A percentile compares a stretch with the other conserved stretches of the same genome.
phyloP scores from a whole-genome alignment of 1,284 basidiomycete species.

The Farysia itapuensis region DNA sequence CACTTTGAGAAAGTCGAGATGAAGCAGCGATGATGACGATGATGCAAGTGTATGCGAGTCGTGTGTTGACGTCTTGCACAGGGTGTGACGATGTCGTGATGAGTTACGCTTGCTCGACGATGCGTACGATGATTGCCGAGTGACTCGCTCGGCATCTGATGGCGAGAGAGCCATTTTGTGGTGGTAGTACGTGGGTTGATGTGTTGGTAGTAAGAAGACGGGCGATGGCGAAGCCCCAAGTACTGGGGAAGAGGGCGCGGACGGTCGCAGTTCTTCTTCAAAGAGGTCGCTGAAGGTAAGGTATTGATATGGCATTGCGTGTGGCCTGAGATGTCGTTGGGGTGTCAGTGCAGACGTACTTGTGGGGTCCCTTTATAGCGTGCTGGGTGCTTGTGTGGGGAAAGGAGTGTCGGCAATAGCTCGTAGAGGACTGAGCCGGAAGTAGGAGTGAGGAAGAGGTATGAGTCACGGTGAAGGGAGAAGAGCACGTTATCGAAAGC shows the following conservation, averaged over 20 bases:
- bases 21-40: neutral
- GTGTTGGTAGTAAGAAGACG: constrained; percentile 17
- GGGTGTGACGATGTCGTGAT: constrained; percentile 1
- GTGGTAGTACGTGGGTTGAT: neutral
- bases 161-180: neutral
- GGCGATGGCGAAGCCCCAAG: constrained; percentile 12
- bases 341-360: too few relatives aligned
- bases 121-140: neutral
- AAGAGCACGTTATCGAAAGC: too few relatives aligned
- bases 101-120: neutral
- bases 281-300: constrained; percentile 40
- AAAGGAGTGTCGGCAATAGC: too few relatives aligned
- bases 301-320: constrained; percentile 27
- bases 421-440: too few relatives aligned
- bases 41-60: constrained; percentile 13
- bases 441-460: too few relatives aligned
- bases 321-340: too few relatives aligned
- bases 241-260: constrained; percentile 29
- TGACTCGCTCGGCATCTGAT: neutral
- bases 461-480: too few relatives aligned
- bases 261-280: constrained; percentile 27
- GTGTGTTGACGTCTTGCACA: constrained; percentile 14
- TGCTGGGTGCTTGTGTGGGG: too few relatives aligned
- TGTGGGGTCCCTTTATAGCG: too few relatives aligned
- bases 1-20: constrained; percentile 12